Evolutionary conservation across 176 grass and related monocot species (phyloP), one percentile per base, ranked within the genome.

Genomic region (Poa pratensis): DNA sequence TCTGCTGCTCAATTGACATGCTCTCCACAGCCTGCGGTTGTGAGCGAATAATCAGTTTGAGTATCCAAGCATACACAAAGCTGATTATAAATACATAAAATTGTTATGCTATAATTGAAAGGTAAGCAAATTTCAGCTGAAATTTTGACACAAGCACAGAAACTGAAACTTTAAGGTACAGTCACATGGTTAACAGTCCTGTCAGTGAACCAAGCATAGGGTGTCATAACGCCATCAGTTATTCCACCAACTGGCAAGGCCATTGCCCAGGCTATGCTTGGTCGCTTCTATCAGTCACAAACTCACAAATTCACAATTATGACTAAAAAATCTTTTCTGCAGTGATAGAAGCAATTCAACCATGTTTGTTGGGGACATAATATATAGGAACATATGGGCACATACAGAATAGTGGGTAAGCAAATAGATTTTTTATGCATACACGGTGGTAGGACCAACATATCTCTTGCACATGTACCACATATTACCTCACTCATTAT

Each of bases 1-100:
- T 96, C 82, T 92, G 88, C 78, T 86, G 88, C 80, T 99, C 94
- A 2, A 90, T 53, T 22, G 90, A 53, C 97, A 99, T 96, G 79
- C 87, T 79, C 67, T 96, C 94, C 0, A 99, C 91, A 69, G 88
- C 90, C 97, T 99, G 90, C 39, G 17, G 30, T 20, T 20, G 53
- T 64, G 43, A 70, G 88, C 13, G 69, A 32, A 76, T 45, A 48
- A 84, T 65, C 62, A 65, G 55, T 58, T 83, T 60, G 11, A 0
- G 30, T 34, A 81, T 42, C 57, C 27, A 85, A 85, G 39, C 0
- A 26, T 74, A 76, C 15, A 79, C n/a, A 34, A 12, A 83, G 75
- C 15, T 43, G 22, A 75, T 50, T 43, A 61, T 22, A n/a, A 58
- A 75, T 32, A 20, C 49, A 83, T 59, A 51, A 2, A 19, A 18